These are phyloP conservation scores for Kurtzmaniella natalensis DNA, from an alignment of 1,139 yeast species.

Conservation along the genomic window DNA sequence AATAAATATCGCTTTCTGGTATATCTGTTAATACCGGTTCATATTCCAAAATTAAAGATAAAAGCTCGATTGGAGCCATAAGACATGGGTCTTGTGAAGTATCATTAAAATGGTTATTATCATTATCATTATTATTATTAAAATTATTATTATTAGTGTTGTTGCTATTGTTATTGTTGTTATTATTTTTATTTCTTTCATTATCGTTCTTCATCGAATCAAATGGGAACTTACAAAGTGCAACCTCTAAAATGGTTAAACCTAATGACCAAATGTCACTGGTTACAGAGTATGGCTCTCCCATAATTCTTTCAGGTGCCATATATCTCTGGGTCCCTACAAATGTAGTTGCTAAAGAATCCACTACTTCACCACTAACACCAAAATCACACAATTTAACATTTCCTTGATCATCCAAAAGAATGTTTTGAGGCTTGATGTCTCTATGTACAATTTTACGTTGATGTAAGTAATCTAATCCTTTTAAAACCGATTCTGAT, in stretches of 20 bases:
- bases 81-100: slow-evolving; percentile 38
- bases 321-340: slow-evolving; percentile 96
- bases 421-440: slow-evolving; percentile 87
- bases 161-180: too few species aligned
- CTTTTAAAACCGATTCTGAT: slow-evolving; percentile 79
- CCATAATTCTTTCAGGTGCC: slow-evolving; percentile 98
- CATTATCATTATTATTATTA: too few species aligned
- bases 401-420: slow-evolving; percentile 69
- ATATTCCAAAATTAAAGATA: slow-evolving; percentile 75
- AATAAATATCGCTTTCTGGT: slow-evolving; percentile 66
- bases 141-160: too few species aligned
- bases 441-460: slow-evolving; percentile 88
- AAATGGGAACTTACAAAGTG: slow-evolving; percentile 79
- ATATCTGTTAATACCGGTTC: slow-evolving; percentile 78
- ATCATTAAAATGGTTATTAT: too few species aligned
- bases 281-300: slow-evolving; percentile 90
- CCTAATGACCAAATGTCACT: slow-evolving; percentile 98
- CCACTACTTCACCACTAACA: slow-evolving; percentile 96
- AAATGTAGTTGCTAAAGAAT: slow-evolving; percentile 90
- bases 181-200: slow-evolving; percentile 21
- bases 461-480: slow-evolving; percentile 82
- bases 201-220: slow-evolving; percentile 20
- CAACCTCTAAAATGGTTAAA: slow-evolving; percentile 84
- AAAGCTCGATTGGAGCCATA: slow-evolving; percentile 76
- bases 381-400: slow-evolving; percentile 96